Base-by-base conservation (phyloP, 2,329 filamentous ascomycete species). In the Lasiodiplodia theobromae region DNA sequence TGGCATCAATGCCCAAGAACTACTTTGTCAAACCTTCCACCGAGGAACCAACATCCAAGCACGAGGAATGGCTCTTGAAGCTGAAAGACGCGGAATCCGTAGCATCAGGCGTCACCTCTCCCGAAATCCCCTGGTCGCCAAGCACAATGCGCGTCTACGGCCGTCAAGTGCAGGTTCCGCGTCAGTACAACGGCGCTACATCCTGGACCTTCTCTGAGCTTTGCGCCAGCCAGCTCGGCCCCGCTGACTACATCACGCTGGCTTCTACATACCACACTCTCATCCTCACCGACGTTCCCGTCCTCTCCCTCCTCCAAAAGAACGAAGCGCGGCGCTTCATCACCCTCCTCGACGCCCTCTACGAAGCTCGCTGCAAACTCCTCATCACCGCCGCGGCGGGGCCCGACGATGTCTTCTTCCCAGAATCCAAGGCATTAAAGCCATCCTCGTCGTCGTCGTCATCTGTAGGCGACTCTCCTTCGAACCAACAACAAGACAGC, bases 291-390 rank as follows among this genome's bases (percentile, higher is more conserved):
- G 81, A 88, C 23, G 84, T 95, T 1, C 92, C 92, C 0, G 76
- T 91, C 18, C 81, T 96, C 14, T 89, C 87, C 0, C 77, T 90
- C 2, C 79, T 88, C 1, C 89, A 90, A 77, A 95, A 94, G 79
- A 95, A 94, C 76, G 92, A 95, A 80, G 92, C 92, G 0, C 85
- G 92, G 4, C 86, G 92, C 12, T 89, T 96, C 76, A 95, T 95
- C 75, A 94, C 91, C 0, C 84, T 96, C 1, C 85, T 95, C 1
- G 92, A 96, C 74, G 92, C 92, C 0, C 83, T 93, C 0, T 95
- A 95, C 78, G 92, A 95, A 81, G 90, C 91, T n/a, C 86, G 89
- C 8, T 94, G 92, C 78, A 92, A 92, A 72, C 85, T 95, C 11
- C 79, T 93, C 53, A 84, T 95, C 65, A 85, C 88, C 23, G 92